These are phyloP conservation scores for Tuber brumale DNA, from an alignment of 495 filamentous ascomycete genomes.

Conservation along the genomic window DNA sequence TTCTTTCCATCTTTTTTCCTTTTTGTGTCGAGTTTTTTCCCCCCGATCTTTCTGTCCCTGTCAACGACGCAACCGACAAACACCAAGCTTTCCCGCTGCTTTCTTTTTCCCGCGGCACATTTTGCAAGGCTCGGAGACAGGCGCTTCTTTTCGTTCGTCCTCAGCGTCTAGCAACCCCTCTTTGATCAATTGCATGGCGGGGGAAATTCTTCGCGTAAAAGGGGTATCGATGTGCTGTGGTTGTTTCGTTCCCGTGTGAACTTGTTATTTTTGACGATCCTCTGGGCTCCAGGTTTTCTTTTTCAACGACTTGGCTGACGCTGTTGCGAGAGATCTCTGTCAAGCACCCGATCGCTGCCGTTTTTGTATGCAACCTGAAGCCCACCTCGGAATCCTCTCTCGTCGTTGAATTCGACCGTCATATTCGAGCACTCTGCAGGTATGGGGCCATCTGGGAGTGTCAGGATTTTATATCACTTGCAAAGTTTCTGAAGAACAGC, in stretches of 20 bases:
- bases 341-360: neutral
- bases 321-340: neutral
- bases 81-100: neutral
- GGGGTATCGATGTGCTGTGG: neutral
- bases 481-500: neutral
- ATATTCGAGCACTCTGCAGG: neutral
- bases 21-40: neutral
- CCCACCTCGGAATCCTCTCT: neutral
- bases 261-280: neutral
- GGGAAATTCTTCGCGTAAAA: slow-evolving; percentile 1
- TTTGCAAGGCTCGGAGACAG: neutral
- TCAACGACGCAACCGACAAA: neutral
- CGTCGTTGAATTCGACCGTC: neutral
- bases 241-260: neutral
- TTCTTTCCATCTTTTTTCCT: neutral
- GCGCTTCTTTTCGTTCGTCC: neutral
- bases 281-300: neutral
- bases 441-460: neutral
- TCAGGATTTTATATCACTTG: slow-evolving; percentile 4
- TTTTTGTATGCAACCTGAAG: slow-evolving; percentile 3
- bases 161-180: neutral
- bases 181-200: neutral
- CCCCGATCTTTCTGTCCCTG: neutral
- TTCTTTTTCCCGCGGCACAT: neutral
- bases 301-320: neutral